Conservation (phyloP, 768 basidiomycete species). For the Mycena crocata region DNA sequence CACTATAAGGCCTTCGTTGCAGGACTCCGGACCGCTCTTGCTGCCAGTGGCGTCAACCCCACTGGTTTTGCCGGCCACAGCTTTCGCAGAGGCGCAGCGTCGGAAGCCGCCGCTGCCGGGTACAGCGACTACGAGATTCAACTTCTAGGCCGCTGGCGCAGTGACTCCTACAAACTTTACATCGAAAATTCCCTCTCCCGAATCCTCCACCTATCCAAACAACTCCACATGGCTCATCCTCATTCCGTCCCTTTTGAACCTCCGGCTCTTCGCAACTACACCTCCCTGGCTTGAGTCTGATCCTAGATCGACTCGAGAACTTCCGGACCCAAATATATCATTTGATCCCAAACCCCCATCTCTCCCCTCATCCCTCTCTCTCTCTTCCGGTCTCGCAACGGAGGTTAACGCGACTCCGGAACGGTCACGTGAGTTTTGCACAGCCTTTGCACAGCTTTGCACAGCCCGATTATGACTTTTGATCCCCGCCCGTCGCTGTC, state of each 20-base stretch:
- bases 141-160: constrained; percentile 48
- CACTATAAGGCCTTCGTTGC: constrained; percentile 24
- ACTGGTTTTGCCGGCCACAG: constrained; percentile 39
- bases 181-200: constrained; percentile 38
- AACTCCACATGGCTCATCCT: constrained; percentile 38
- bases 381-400: no score
- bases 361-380: no score
- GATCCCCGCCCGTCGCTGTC: no score
- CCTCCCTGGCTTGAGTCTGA: constrained; percentile 5
- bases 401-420: no score
- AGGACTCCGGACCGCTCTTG: not conserved
- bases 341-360: no score
- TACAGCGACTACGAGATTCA: constrained; percentile 49
- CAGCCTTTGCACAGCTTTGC: no score
- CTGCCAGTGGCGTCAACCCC: constrained; percentile 27
- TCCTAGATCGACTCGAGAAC: no score
- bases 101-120: constrained; percentile 43
- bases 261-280: constrained; percentile 1
- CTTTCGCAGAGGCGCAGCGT: constrained; percentile 41
- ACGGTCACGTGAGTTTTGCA: no score
- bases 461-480: no score
- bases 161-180: constrained; percentile 51
- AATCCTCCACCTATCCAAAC: constrained; percentile 43
- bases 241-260: not conserved
- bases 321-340: no score